A percentile compares a stretch with the other conserved stretches of the same genome.
Evolutionary conservation across 2,329 filamentous ascomycete species (phyloP).

Genomic region (Knufia fluminis): DNA sequence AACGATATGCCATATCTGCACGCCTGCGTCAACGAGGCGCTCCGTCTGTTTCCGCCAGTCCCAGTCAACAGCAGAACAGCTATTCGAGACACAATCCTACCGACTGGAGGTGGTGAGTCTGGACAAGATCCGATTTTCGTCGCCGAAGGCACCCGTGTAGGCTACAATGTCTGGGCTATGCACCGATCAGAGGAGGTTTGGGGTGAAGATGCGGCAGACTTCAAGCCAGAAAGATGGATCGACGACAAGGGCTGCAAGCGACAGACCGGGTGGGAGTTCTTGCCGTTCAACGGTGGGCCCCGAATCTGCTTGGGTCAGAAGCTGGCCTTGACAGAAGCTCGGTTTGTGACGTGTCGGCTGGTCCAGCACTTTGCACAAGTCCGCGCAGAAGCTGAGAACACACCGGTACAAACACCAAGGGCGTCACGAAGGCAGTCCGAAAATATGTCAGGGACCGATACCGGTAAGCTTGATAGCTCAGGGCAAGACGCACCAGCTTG

Average conservation of each 20-base stretch:
- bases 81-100: constrained; percentile 35
- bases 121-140: constrained; percentile 29
- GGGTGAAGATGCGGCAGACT: constrained; percentile 30
- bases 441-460: too few relatives aligned
- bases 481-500: too few relatives aligned
- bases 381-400: too few relatives aligned
- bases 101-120: constrained; percentile 52
- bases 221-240: constrained; percentile 60
- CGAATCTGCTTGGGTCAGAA: constrained; percentile 25
- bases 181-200: constrained; percentile 35
- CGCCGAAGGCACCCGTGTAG: constrained; percentile 36
- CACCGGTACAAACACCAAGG: too few relatives aligned
- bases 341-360: constrained; percentile 21
- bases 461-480: too few relatives aligned
- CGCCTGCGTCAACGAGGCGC: constrained; percentile 6
- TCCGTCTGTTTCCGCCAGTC: constrained; percentile 34
- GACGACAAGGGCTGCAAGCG: too few relatives aligned
- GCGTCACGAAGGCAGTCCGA: too few relatives aligned
- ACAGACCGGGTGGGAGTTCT: constrained; percentile 50
- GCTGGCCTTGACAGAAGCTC: constrained; percentile 23
- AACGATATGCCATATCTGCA: background rate
- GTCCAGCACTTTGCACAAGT: constrained; percentile 23
- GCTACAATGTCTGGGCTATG: constrained; percentile 39
- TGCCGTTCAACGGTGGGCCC: constrained; percentile 25
- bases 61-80: constrained; percentile 37